These are phyloP conservation scores for Calonectria henricotiae DNA, from an alignment of 2,329 filamentous ascomycete genomes.

Conservation along the genomic window DNA sequence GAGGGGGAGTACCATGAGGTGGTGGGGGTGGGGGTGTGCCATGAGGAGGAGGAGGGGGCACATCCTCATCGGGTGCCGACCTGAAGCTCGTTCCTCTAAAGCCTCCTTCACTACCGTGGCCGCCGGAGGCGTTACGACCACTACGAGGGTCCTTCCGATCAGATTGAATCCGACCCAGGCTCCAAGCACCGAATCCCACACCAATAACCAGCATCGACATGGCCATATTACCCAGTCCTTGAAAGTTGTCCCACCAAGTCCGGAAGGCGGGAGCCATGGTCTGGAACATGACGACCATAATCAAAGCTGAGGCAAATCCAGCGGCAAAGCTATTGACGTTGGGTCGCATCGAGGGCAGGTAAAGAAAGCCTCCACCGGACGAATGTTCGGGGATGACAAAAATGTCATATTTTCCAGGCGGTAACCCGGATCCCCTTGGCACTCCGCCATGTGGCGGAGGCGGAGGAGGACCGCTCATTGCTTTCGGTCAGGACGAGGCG, in stretches of 20 bases:
- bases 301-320: conserved; percentile 84
- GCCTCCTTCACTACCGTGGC: conserved; percentile 50
- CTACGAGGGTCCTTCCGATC: conserved; percentile 47
- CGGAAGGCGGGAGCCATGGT: conserved; percentile 82
- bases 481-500: conserved; percentile 46
- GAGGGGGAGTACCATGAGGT: conserved; percentile 52
- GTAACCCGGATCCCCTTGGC: conserved; percentile 80
- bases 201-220: conserved; percentile 81
- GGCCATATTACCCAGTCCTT: conserved; percentile 81
- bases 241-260: conserved; percentile 80
- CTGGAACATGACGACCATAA: conserved; percentile 81
- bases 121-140: conserved; percentile 46
- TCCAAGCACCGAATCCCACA: conserved; percentile 86
- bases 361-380: conserved; percentile 89
- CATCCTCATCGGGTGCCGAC: conserved; percentile 56
- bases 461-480: conserved; percentile 79
- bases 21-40: conserved; percentile 59
- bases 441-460: conserved; percentile 89
- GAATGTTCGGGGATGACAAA: conserved; percentile 97
- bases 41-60: conserved; percentile 54
- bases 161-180: conserved; percentile 62
- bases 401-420: conserved; percentile 95
- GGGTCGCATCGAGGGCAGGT: conserved; percentile 90
- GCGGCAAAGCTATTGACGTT: conserved; percentile 93
- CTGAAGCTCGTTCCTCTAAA: conserved; percentile 54